A percentile compares a stretch with the other conserved stretches of the same genome.
phyloP scores from a whole-genome alignment of 352 stramenopile species.

The Globisporangium radiosum region DNA sequence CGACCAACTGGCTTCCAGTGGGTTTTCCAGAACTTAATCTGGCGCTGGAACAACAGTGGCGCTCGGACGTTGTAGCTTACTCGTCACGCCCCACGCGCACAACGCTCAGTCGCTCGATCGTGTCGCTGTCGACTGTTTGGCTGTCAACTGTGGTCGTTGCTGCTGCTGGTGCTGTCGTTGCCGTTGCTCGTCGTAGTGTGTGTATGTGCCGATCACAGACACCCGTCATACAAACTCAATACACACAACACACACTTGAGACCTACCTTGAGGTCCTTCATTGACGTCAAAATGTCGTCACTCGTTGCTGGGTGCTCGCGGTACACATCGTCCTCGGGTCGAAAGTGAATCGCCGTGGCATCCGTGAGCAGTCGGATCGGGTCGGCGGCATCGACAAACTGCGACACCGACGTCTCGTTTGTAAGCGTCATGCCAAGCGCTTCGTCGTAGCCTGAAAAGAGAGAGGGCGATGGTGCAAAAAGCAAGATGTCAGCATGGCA shows the following conservation, averaged over 20 bases:
- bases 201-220: too few species aligned
- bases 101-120: background rate
- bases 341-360: constrained; percentile 91
- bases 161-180: background rate
- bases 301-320: constrained; percentile 70
- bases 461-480: background rate
- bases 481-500: too few species aligned
- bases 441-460: constrained; percentile 89
- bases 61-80: constrained; percentile 78
- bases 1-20: constrained; percentile 80
- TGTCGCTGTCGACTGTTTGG: background rate
- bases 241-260: background rate
- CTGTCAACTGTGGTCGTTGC: background rate
- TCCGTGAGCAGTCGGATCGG: constrained; percentile 95
- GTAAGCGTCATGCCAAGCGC: constrained; percentile 76
- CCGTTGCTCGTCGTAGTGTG: too few species aligned
- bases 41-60: constrained; percentile 81
- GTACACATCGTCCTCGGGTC: constrained; percentile 75
- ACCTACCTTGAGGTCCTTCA: constrained; percentile 91
- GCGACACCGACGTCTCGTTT: constrained; percentile 76
- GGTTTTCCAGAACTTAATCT: constrained; percentile 89
- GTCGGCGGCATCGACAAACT: constrained; percentile 87
- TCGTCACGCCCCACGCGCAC: constrained; percentile 46
- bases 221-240: background rate
- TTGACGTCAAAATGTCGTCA: constrained; percentile 69